phyloP scores from a whole-genome alignment of 2,329 filamentous ascomycete genomes.

The Aspergillus aculeatinus region DNA sequence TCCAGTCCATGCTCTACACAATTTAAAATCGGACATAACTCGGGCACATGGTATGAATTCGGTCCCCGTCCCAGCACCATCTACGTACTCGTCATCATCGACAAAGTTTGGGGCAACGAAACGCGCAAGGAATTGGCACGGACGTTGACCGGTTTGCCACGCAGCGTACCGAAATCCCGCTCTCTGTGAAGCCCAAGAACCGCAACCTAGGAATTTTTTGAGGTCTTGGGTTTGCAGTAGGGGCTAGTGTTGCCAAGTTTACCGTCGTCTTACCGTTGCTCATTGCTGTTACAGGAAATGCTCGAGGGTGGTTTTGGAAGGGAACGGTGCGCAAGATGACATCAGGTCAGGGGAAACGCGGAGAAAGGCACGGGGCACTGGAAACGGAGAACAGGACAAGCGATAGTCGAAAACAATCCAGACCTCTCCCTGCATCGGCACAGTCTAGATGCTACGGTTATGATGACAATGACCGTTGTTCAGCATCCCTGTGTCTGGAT shows the following conservation, averaged over 20 bases:
- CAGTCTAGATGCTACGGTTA: background rate
- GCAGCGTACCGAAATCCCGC: background rate
- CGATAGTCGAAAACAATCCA: background rate
- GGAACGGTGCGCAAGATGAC: background rate
- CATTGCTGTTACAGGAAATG: background rate
- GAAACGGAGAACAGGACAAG: no score
- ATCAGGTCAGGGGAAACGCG: background rate
- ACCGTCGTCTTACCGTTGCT: background rate
- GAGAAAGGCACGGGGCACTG: background rate
- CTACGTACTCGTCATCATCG: background rate
- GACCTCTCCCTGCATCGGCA: background rate
- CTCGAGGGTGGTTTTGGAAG: background rate
- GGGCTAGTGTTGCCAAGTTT: background rate
- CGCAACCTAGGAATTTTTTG: background rate
- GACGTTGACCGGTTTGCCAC: background rate
- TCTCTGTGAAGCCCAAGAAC: background rate
- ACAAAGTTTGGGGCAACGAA: background rate
- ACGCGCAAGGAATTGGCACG: background rate
- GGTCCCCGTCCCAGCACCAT: background rate
- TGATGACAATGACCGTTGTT: background rate
- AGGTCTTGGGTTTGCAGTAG: background rate
- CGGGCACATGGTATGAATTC: background rate
- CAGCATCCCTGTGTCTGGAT: background rate
- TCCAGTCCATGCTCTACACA: background rate
- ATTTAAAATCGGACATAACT: background rate